Evolutionary conservation across 2,329 filamentous ascomycete species (phyloP).

Genomic region (Aspergillus sergii): DNA sequence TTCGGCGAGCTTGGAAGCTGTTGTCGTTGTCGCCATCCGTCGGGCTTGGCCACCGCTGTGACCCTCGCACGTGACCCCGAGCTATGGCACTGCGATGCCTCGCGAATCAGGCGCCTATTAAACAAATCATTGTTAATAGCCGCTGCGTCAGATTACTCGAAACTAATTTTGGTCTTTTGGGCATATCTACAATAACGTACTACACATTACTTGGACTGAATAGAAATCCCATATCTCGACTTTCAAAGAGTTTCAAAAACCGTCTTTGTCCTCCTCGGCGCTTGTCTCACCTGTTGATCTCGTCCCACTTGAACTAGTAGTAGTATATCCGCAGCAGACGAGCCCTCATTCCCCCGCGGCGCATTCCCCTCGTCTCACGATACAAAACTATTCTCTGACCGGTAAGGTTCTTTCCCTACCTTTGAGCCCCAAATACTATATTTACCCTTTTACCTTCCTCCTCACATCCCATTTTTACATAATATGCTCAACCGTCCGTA

Average conservation of each 20-base stretch:
- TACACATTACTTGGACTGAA: neutral
- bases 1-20: conserved; percentile 20
- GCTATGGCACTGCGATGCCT: conserved; percentile 19
- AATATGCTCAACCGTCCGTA: neutral
- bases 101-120: conserved; percentile 15
- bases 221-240: neutral
- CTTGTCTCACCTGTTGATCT: neutral
- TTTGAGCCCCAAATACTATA: neutral
- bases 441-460: neutral
- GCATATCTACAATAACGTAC: neutral
- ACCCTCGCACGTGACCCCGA: conserved; percentile 12
- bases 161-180: neutral
- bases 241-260: no score
- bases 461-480: neutral
- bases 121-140: neutral
- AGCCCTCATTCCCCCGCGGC: conserved; percentile 11
- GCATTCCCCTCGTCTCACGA: conserved; percentile 5
- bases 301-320: neutral
- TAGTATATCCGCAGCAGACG: conserved; percentile 1
- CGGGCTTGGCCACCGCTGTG: conserved; percentile 11
- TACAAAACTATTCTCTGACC: neutral
- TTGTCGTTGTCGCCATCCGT: conserved; percentile 23
- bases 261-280: neutral
- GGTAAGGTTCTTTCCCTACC: conserved; percentile 3
- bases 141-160: neutral